phyloP scores from a whole-genome alignment of 768 basidiomycete genomes.

The Auricularia cornea region DNA sequence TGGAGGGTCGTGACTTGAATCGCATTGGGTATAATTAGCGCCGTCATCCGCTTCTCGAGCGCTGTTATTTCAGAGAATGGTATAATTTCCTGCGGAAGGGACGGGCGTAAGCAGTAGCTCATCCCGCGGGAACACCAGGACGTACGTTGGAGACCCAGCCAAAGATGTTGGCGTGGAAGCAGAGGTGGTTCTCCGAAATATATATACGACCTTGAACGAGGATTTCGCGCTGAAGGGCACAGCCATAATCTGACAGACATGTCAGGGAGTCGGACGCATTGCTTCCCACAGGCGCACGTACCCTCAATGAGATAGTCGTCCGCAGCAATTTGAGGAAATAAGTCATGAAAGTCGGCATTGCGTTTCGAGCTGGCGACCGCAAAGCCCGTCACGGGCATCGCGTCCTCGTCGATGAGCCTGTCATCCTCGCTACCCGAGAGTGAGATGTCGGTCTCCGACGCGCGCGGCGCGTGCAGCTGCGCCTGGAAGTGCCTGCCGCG shows the following conservation, averaged over 20 bases:
- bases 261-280: conserved; percentile 3
- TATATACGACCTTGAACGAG: conserved; percentile 93
- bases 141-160: conserved; percentile 97
- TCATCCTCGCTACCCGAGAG: conserved; percentile 11
- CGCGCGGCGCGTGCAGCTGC: conserved; percentile 1
- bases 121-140: conserved; percentile 6
- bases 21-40: conserved; percentile 94
- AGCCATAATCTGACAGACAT: conserved; percentile 78
- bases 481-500: conserved; percentile 13
- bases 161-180: conserved; percentile 98
- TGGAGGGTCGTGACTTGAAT: conserved; percentile 81
- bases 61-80: conserved; percentile 79
- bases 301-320: conserved; percentile 98
- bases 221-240: conserved; percentile 93
- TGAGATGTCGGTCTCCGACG: conserved; percentile 24
- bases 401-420: conserved; percentile 49
- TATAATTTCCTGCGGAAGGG: conserved; percentile 57
- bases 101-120: neutral
- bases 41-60: conserved; percentile 96
- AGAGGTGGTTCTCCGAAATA: conserved; percentile 98
- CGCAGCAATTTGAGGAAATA: conserved; percentile 83
- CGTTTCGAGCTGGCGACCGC: conserved; percentile 93
- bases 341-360: conserved; percentile 91
- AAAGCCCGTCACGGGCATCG: conserved; percentile 91
- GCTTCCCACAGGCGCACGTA: conserved; percentile 41